These are phyloP conservation scores for Lactarius pseudohatsudake DNA, from an alignment of 768 basidiomycete genomes.

Conservation along the genomic window DNA sequence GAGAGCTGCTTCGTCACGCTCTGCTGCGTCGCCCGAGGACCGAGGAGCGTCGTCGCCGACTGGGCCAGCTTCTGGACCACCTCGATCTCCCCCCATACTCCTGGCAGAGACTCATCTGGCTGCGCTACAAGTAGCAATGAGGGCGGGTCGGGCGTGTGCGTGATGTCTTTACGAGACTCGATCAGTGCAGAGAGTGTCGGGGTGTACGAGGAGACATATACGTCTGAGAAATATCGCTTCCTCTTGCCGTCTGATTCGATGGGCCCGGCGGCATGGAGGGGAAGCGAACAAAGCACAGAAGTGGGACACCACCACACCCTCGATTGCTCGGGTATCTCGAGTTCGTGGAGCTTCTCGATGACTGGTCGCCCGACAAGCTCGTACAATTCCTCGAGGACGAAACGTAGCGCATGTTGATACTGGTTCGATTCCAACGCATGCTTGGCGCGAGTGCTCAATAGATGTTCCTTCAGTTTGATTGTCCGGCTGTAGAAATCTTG, in stretches of 20 bases:
- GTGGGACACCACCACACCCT: constrained; percentile 29
- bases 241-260: constrained; percentile 1
- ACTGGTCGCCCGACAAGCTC: constrained; percentile 17
- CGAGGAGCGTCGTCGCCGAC: background rate
- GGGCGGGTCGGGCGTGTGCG: background rate
- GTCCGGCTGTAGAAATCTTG: background rate
- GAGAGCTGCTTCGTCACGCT: too few relatives aligned
- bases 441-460: constrained; percentile 4
- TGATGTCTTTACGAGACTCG: constrained; percentile 1
- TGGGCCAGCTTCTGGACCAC: background rate
- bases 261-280: constrained; percentile 26
- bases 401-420: constrained; percentile 2
- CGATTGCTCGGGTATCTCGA: constrained; percentile 18
- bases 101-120: constrained; percentile 6
- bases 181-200: constrained; percentile 23
- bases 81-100: constrained; percentile 6
- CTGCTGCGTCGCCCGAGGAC: too few relatives aligned
- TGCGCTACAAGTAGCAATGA: constrained; percentile 11
- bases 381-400: constrained; percentile 17
- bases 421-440: background rate
- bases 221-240: constrained; percentile 11
- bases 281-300: constrained; percentile 23
- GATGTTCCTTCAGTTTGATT: background rate
- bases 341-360: background rate
- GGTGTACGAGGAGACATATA: constrained; percentile 24